Conservation (phyloP, 345 rosid genomes). For the Conringia planisiliqua region DNA sequence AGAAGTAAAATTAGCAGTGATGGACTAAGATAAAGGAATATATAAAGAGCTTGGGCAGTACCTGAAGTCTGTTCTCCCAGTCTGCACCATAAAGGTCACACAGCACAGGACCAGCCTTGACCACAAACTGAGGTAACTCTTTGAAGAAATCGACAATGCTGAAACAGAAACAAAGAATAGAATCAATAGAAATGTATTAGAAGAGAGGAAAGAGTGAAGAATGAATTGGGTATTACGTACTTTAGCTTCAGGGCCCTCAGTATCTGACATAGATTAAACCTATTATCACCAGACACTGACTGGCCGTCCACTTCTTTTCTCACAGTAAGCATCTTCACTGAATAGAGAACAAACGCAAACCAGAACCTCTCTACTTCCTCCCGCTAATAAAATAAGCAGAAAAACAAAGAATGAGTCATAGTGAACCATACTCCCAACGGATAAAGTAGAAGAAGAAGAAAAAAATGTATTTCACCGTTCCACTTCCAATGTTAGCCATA, state of each 20-base stretch:
- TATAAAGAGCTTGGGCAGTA: conserved; percentile 27
- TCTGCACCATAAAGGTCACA: conserved; percentile 62
- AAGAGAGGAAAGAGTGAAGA: background rate
- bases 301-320: conserved; percentile 35
- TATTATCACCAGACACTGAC: conserved; percentile 37
- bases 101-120: conserved; percentile 74
- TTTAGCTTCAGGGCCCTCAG: conserved; percentile 66
- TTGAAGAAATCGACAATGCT: conserved; percentile 83
- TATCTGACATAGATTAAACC: conserved; percentile 66
- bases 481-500: conserved; percentile 53
- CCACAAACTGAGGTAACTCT: conserved; percentile 85
- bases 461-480: conserved; percentile 44
- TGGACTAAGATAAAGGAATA: background rate
- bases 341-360: conserved; percentile 73
- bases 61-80: conserved; percentile 94
- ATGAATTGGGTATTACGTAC: conserved; percentile 37
- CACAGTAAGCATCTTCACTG: conserved; percentile 57
- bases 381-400: conserved; percentile 39
- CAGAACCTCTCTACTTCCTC: conserved; percentile 90
- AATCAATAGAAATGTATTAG: background rate
- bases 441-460: background rate
- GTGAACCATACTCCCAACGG: conserved; percentile 24
- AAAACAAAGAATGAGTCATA: background rate
- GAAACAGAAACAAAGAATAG: conserved; percentile 24
- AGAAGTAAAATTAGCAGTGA: background rate